These are phyloP conservation scores for Neurospora sp. DNA, from an alignment of 495 filamentous ascomycete species.

Conservation along the genomic window DNA sequence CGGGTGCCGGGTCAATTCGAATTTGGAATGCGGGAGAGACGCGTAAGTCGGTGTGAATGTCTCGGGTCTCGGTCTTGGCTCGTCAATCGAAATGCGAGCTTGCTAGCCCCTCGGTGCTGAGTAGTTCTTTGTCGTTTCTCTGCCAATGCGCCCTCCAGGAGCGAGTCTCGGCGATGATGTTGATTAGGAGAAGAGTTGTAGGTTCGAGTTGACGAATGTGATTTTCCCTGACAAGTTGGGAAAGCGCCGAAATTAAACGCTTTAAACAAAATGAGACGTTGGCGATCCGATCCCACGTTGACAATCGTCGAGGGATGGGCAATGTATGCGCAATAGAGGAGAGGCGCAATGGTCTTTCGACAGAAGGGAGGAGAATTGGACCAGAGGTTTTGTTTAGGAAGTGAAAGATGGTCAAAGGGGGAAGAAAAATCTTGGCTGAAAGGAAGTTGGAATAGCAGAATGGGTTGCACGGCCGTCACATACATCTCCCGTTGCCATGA, in stretches of 20 bases:
- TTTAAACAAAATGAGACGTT: not conserved
- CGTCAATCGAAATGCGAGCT: not conserved
- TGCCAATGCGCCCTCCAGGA: not conserved
- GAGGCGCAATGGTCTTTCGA: not conserved
- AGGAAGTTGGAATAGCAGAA: not conserved
- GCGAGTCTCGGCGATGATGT: not conserved
- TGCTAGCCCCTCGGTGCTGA: not conserved
- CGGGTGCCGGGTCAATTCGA: not conserved
- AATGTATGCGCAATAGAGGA: not conserved
- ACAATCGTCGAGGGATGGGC: not conserved
- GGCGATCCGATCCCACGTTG: not conserved
- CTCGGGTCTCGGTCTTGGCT: not conserved
- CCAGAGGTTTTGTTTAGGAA: not conserved
- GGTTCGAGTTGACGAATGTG: not conserved
- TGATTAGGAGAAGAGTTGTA: not conserved
- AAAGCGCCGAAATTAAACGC: not conserved
- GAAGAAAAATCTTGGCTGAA: not conserved
- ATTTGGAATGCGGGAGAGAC: not conserved
- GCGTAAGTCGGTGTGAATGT: not conserved
- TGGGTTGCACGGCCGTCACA: not conserved
- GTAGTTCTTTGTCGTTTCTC: not conserved
- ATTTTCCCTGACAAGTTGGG: not conserved
- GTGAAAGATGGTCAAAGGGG: not conserved
- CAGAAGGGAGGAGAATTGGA: not conserved
- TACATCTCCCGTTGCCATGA: not conserved